Evolutionary conservation across 495 filamentous ascomycete genomes (phyloP).

Genomic region (Immersiella caudata): DNA sequence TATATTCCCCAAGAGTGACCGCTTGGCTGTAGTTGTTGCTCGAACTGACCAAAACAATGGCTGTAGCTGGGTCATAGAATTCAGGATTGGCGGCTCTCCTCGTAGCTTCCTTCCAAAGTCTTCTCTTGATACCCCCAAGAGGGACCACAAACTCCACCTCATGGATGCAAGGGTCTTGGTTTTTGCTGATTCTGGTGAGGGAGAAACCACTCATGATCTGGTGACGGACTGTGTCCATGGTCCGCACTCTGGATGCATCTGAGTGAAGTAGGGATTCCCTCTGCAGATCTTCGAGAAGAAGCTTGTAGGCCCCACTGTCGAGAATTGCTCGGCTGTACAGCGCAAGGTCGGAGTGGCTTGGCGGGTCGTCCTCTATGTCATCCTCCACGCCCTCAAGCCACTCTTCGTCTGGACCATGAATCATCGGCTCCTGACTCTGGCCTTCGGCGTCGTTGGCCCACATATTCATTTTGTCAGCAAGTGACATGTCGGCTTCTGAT

Average conservation of each 20-base stretch:
- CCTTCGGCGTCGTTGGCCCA: not conserved
- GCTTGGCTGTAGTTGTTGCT: conserved; percentile 9
- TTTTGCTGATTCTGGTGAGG: conserved; percentile 12
- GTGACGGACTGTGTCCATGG: conserved; percentile 2
- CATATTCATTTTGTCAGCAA: conserved; percentile 14
- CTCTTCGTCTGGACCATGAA: not conserved
- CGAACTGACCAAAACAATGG: conserved; percentile 13
- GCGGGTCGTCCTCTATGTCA: not conserved
- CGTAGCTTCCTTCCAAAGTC: not conserved
- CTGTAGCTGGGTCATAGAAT: not conserved
- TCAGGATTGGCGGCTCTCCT: too few relatives aligned
- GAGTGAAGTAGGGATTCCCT: conserved; percentile 9
- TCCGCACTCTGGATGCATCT: not conserved
- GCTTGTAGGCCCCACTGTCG: conserved; percentile 10
- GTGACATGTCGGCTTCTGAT: not conserved
- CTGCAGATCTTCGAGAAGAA: conserved; percentile 2
- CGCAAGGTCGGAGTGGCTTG: not conserved
- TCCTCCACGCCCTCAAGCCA: conserved; percentile 8
- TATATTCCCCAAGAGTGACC: conserved; percentile 1
- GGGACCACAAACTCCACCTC: not conserved
- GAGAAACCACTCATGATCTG: conserved; percentile 12
- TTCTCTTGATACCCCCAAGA: not conserved
- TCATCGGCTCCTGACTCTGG: not conserved
- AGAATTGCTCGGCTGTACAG: conserved; percentile 14
- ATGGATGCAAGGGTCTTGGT: conserved; percentile 2